Evolutionary conservation across 1,139 yeast species (phyloP), one percentile per base, ranked within the genome.

Genomic region (Suhomyces yuchorum): DNA sequence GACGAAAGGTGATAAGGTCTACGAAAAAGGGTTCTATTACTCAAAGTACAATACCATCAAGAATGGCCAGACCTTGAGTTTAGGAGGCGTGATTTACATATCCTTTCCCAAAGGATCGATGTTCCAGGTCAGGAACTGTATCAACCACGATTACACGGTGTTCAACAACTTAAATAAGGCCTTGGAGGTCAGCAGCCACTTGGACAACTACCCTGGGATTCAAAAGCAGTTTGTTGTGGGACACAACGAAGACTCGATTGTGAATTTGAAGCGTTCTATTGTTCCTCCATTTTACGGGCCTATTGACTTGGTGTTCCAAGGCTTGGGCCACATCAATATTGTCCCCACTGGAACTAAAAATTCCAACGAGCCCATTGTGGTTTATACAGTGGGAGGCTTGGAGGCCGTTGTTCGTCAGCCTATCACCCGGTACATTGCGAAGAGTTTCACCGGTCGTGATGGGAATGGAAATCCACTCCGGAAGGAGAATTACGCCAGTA

Each of bases 241-340:
- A n/a, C 58, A 57, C 34, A 37, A 47, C 6, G 30, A 28, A 8
- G 58, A 60, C 15, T 66, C 66, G 47, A 66, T 75, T 1, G 58
- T 61, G 14, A 57, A 63, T 1, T 60, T 77, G 54, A 70, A 63
- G 2, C 67, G 81, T 46, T 82, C 71, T 51, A 69, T 78, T 2
- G 68, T 85, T 4, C 91, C 92, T 0, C 87, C 88, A n/a, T 85
- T 85, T 55, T 69, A 67, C 44, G 95, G 92, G 0, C 68, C 82
- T 2, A 71, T 86, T 17, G 93, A 87, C 56, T 59, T 89, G 23
- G 88, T 88, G 0, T 58, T 90, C 12, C 81, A 84, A 43, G 86
- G 86, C 46, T 61, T 86, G 14, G 96, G 96, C 0, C 82, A 79
- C 53, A 56, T 89, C 2, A 82, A 84, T 46, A 62, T 89, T 33